Conservation (phyloP, 306 rosid species). For the Fragaria ananassa region DNA sequence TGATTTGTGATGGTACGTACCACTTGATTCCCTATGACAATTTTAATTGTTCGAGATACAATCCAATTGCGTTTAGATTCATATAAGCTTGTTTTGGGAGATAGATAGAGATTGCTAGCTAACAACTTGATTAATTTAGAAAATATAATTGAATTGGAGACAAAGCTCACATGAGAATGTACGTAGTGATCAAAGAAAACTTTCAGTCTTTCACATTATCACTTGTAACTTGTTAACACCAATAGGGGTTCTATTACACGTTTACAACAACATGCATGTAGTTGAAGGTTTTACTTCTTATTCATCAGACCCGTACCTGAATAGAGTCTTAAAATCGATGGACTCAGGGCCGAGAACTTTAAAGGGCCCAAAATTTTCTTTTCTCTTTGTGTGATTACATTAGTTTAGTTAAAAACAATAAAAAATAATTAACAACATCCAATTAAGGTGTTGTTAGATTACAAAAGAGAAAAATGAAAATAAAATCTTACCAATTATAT, state of each 20-base stretch:
- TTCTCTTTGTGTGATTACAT: too few species aligned
- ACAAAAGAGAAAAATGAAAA: too few species aligned
- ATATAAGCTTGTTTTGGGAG: slow-evolving; percentile 7
- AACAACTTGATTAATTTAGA: not conserved
- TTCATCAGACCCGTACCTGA: too few species aligned
- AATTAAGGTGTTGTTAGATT: too few species aligned
- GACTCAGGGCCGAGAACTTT: too few species aligned
- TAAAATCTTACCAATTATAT: too few species aligned
- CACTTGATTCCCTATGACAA: not conserved
- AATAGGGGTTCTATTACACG: not conserved
- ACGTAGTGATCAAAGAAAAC: slow-evolving; percentile 4
- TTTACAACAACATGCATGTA: not conserved
- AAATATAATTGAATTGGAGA: not conserved
- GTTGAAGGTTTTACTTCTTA: not conserved
- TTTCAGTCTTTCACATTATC: not conserved
- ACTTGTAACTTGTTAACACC: not conserved
- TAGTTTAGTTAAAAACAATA: too few species aligned
- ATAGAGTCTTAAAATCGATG: too few species aligned
- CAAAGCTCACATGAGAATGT: slow-evolving; percentile 11
- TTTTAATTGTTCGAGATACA: not conserved
- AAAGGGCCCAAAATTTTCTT: too few species aligned
- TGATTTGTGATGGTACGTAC: slow-evolving; percentile 1
- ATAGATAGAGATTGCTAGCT: not conserved
- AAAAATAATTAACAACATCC: too few species aligned
- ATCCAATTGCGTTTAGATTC: slow-evolving; percentile 9